Conservation (phyloP, 2,329 filamentous ascomycete species). For the Cercospora beticola region DNA sequence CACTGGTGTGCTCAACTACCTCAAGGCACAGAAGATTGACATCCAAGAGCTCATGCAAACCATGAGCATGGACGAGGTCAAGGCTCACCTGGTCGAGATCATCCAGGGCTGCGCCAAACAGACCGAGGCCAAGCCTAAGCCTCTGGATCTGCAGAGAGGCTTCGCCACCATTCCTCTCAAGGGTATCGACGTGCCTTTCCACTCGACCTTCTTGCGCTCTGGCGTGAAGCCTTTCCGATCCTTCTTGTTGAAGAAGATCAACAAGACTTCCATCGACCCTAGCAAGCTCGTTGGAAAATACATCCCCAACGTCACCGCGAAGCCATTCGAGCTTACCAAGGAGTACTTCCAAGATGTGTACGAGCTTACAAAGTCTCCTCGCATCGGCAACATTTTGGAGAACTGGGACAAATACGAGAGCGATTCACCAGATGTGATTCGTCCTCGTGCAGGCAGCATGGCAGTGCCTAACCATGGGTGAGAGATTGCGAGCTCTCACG, state of each 20-base stretch:
- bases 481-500: not conserved
- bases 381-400: constrained; percentile 76
- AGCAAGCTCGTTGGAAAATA: constrained; percentile 97
- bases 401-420: constrained; percentile 63
- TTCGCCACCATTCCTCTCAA: constrained; percentile 96
- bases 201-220: constrained; percentile 95
- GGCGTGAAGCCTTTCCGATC: constrained; percentile 98
- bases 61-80: constrained; percentile 84
- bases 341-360: constrained; percentile 99
- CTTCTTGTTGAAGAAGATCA: constrained; percentile 99
- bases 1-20: constrained; percentile 83
- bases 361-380: constrained; percentile 76
- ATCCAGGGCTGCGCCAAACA: constrained; percentile 84
- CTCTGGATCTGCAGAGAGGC: constrained; percentile 86
- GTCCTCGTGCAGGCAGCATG: constrained; percentile 33
- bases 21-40: constrained; percentile 96
- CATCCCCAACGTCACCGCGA: constrained; percentile 96
- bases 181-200: constrained; percentile 98
- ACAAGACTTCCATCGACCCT: constrained; percentile 97
- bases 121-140: constrained; percentile 83
- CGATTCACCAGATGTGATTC: constrained; percentile 33
- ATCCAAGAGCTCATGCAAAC: constrained; percentile 89
- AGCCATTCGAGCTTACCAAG: constrained; percentile 91
- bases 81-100: constrained; percentile 84
- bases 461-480: constrained; percentile 21